Conservation (phyloP, 1,284 basidiomycete genomes). For the Vanrija pseudolonga region DNA sequence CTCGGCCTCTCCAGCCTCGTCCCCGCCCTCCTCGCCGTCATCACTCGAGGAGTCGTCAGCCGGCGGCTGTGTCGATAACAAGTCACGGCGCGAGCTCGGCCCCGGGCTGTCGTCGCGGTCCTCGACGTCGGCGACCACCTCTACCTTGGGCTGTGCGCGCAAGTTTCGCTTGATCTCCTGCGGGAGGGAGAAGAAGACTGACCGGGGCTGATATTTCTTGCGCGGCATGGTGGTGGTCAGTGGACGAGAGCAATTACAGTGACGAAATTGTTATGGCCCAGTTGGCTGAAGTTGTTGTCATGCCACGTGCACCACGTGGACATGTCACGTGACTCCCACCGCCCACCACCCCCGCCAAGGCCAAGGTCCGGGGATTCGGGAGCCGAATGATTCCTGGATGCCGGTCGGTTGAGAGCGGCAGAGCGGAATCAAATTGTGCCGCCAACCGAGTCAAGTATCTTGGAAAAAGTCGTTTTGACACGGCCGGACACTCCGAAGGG, state of each 20-base stretch:
- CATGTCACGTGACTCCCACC: too few relatives aligned
- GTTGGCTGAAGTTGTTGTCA: too few relatives aligned
- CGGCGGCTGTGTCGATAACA: constrained; percentile 22
- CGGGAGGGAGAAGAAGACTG: constrained; percentile 41
- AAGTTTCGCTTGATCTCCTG: constrained; percentile 30
- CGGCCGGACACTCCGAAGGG: neutral
- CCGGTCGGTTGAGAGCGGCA: too few relatives aligned
- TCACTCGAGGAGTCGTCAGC: constrained; percentile 1
- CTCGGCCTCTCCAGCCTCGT: neutral
- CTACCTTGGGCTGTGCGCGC: constrained; percentile 22
- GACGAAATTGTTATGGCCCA: neutral
- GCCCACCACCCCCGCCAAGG: too few relatives aligned
- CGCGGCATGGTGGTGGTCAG: neutral
- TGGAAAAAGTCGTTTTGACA: too few relatives aligned
- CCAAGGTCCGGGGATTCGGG: too few relatives aligned
- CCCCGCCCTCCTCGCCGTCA: neutral
- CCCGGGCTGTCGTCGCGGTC: neutral
- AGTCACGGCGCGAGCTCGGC: neutral
- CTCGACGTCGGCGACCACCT: neutral
- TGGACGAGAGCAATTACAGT: neutral
- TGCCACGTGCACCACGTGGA: too few relatives aligned
- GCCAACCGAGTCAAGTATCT: too few relatives aligned
- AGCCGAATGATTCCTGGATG: too few relatives aligned
- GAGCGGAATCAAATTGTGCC: too few relatives aligned
- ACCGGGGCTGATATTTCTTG: constrained; percentile 11